Evolutionary conservation across 2,329 filamentous ascomycete genomes (phyloP), one percentile per base, ranked within the genome.

Genomic region (Nemania sp.): DNA sequence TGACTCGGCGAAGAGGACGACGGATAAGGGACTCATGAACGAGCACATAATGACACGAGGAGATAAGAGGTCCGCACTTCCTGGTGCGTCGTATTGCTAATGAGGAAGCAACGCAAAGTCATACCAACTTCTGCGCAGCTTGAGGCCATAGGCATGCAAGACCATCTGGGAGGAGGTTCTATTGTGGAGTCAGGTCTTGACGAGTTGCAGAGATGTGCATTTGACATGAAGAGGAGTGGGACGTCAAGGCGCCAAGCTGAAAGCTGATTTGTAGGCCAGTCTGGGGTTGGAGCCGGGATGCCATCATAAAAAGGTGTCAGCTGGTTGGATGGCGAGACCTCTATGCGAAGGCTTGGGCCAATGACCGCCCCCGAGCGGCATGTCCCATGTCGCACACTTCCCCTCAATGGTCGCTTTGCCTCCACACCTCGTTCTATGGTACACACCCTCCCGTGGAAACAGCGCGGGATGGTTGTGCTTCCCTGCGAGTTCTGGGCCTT

Each of bases 241-340:
- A 49, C 49, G 55, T 50, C 52, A 54, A 61, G 46, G 50, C 51
- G 67, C 66, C 69, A 71, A 69, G 68, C 66, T 51, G 56, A 52
- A 55, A 64, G 60, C 73, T 77, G 73, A 76, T 77, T 76, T 73
- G 75, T 72, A 72, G 70, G 71, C 67, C 69, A 71, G 69, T 72
- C 71, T 72, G 72, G 71, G 67, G 64, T 67, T 68, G 60, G 64
- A 60, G 58, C 67, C 67, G 65, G 62, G 62, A 63, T 67, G 59
- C 53, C 47, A 63, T 56, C 62, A 63, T 53, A 64, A 55, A 63
- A 57, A 65, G 58, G 70, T 75, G 73, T 76, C 74, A 76, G 74
- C 74, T 76, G 73, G 70, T 74, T 75, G 69, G 70, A 67, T 65
- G 63, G 64, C 65, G 62, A 69, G 69, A 71, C 68, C 64, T 70